A percentile compares a stretch with the other conserved stretches of the same genome.
These are phyloP conservation scores for Taiwanofungus camphoratus DNA, from an alignment of 1,284 basidiomycete genomes.

Conservation along the genomic window DNA sequence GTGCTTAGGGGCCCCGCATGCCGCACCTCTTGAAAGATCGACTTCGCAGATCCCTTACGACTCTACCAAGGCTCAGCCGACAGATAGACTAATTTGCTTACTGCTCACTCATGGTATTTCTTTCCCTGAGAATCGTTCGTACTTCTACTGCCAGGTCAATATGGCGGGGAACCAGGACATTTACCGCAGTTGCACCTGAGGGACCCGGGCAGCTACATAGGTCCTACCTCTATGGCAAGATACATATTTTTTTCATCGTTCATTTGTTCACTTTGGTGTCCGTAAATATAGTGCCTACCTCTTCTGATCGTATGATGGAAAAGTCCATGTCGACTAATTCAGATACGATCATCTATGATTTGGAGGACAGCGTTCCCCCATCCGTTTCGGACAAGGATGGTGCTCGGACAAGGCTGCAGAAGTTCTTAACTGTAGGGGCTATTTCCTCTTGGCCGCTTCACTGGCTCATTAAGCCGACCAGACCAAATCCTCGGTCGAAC, in stretches of 20 bases:
- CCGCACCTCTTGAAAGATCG: no score
- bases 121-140: no score
- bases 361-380: conserved; percentile 80
- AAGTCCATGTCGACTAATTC: conserved; percentile 64
- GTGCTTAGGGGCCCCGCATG: no score
- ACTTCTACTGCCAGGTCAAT: no score
- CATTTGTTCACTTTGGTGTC: neutral
- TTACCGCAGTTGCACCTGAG: neutral
- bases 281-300: conserved; percentile 57
- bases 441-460: no score
- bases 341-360: conserved; percentile 80
- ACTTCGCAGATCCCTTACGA: no score
- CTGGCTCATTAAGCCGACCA: conserved; percentile 13
- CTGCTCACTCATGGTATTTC: no score
- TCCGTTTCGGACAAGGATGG: conserved; percentile 50
- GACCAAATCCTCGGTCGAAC: conserved; percentile 29
- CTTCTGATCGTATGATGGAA: conserved; percentile 75
- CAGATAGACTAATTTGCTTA: no score
- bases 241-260: neutral
- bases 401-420: conserved; percentile 52
- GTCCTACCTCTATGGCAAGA: conserved; percentile 11
- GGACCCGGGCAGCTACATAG: conserved; percentile 6
- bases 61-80: no score
- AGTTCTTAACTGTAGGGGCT: conserved; percentile 51
- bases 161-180: no score